Evolutionary conservation across 352 stramenopile species (phyloP).

Genomic region (Blastocystis sp.): DNA sequence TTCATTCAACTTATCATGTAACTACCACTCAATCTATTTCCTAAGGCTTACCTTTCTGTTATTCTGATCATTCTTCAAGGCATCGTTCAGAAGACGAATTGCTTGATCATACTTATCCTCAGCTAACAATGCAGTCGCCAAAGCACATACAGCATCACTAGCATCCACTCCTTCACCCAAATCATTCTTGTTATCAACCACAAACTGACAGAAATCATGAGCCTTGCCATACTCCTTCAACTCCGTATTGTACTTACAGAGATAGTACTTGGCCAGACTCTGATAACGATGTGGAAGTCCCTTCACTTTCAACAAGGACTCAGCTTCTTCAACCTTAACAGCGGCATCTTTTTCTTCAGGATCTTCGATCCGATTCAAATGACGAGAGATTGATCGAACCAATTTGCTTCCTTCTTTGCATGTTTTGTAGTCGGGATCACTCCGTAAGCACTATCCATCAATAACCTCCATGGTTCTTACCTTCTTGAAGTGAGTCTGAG

Average conservation of each 20-base stretch:
- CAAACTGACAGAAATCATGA: background rate
- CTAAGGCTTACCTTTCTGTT: background rate
- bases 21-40: constrained; percentile 18
- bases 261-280: background rate
- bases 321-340: background rate
- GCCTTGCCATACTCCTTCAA: constrained; percentile 10
- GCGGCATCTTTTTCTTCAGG: background rate
- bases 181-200: background rate
- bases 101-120: constrained; percentile 76
- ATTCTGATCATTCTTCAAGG: constrained; percentile 69
- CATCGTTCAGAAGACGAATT: constrained; percentile 72
- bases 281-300: background rate
- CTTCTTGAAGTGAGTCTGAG: constrained; percentile 52
- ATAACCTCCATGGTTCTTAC: background rate
- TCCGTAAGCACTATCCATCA: constrained; percentile 24
- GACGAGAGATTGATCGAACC: background rate
- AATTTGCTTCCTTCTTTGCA: constrained; percentile 54
- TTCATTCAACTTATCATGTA: constrained; percentile 18
- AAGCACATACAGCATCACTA: background rate
- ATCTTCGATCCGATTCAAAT: constrained; percentile 23
- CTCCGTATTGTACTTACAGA: background rate
- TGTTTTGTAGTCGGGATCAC: constrained; percentile 33
- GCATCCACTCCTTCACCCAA: background rate
- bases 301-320: background rate
- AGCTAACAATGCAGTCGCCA: constrained; percentile 67